Evolutionary conservation across 2,329 filamentous ascomycete species (phyloP), one percentile per base, ranked within the genome.

Genomic region (Diaporthe aspalathi): DNA sequence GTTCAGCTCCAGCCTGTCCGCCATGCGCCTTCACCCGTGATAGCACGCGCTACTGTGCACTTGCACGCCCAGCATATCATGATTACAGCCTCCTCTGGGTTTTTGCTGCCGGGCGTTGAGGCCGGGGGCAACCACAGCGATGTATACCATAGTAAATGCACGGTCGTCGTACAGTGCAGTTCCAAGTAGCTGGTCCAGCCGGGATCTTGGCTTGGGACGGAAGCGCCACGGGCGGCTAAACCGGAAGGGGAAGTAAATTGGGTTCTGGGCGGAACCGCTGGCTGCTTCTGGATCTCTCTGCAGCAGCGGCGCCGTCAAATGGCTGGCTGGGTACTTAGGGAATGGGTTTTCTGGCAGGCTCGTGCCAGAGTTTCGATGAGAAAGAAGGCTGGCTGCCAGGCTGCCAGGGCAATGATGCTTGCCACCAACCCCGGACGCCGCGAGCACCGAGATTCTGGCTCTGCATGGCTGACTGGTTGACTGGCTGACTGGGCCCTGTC

Each of bases 311-410:
- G 53, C 38, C 53, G 40, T 50, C 53, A 68, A 68, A 57, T 68
- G 66, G 66, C 66, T 68, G 66, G 52, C 66, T 60, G 43, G 66
- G 53, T 49, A 27, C 60, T 63, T 12, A 63, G 43, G 56, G 60
- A 49, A 24, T 63, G 60, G 43, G 27, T 8, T n/a, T 38, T 16
- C 12, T 60, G 49, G 60, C 43, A 49, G 60, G 43, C 43, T 63
- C 40, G 20, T 50, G 47, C 47, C 47, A 50, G 22, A 35, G 22
- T 27, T 11, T 35, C n/a, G 43, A 49, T 35, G 57, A 63, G 27
- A 35, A 63, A 27, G 52, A 35, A n/a, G n/a, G n/a, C n/a, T n/a
- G n/a, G n/a, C n/a, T n/a, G n/a, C n/a, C n/a, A n/a, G 29, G 16
- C 35, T 43, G 40, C n/a, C 27, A 49, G 43, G 6, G 27, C 60